Base-by-base conservation (phyloP, 305 asterid species). In the Euphrasia arctica region DNA sequence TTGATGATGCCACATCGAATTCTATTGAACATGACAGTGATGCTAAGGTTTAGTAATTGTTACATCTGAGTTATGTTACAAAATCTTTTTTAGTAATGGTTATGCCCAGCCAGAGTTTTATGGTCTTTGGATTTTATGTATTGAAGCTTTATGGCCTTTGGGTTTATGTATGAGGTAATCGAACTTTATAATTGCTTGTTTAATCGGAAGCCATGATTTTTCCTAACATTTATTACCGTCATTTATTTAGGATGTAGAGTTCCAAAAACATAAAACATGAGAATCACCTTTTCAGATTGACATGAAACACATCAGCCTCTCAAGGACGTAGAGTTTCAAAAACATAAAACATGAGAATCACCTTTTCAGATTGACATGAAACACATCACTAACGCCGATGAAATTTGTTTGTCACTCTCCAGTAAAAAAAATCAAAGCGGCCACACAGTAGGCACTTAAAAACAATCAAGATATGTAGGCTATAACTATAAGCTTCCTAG, bases 1-100 rank as follows among this genome's bases (percentile, higher is more conserved):
- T 83, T 63, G 87, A 79, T 60, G 83, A 74, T 54, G 82, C 83
- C 65, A 72, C 79, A 58, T 61, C 85, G 72, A 80, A 82, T 70
- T 52, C 80, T 74, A 77, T 65, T 70, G 86, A 68, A 65, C 77
- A 65, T 60, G 76, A 31, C 70, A 74, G 66, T 63, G 87, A 69
- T 60, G 60, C 74, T 45, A 74, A 88, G 94, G 95, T 18, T 89
- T 57, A n/a, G 10, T 52, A 15, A 52, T 71, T 57, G 13, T 61
- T 45, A 9, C 13, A 39, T 42, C 42, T 73, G 50, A 64, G 70
- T 61, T 56, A 27, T 18, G 22, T 18, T 48, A 47, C 42, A 14
- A 56, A 0, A 36, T 27, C 39, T 59, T 14, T 18, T 4, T 49
- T 47, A 2, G 5, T 55, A 25, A 18, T 56, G 18, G 60, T 51